Base-by-base conservation (phyloP, 176 grass and related monocot genomes). In the Miscanthus lutarioriparius region DNA sequence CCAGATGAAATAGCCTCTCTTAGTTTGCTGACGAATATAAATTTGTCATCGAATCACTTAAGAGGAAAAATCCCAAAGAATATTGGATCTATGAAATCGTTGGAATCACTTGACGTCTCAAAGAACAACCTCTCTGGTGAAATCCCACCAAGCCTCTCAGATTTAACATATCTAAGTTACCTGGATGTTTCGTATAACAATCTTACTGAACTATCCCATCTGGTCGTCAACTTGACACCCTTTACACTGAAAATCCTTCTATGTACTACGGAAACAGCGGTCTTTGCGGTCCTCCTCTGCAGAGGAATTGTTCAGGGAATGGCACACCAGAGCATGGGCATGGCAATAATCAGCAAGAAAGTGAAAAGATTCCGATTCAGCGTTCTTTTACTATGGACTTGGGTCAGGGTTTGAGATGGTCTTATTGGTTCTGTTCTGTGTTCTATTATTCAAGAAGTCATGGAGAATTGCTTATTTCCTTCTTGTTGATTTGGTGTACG, bases 51-150 rank as follows among this genome's bases (percentile, higher is more conserved):
- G 62, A 90, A 86, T 41, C 70, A 53, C 17, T 62, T 90, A 1
- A 74, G 3, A 0, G 73, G 84, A 37, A 38, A 36, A 9, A 83
- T 90, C 30, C 64, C 84, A 0, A 6, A 80, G 13, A 43, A 10
- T 2, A 90, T 87, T 33, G 84, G 84, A 6, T 12, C 12, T 1
- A 17, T 90, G 67, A 12, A 27, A 12, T 83, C 39, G 15, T 48
- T 90, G 43, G 84, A 90, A 22, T 90, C 88, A 33, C 37, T 90
- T 3, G 88, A 90, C 2, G 32, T 90, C 3, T 87, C 32, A 10
- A 37, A 1, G 47, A 73, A 72, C 11, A 75, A n/a, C 2, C 67
- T 3, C 27, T 64, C 40, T n/a, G 51, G 9, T 7, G 7, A 3
- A 23, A 86, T 90, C 23, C 84, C 79, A 6, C 0, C 35, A 5